Conservation (phyloP, 2,329 filamentous ascomycete genomes). For the Metarhizium anisopliae region DNA sequence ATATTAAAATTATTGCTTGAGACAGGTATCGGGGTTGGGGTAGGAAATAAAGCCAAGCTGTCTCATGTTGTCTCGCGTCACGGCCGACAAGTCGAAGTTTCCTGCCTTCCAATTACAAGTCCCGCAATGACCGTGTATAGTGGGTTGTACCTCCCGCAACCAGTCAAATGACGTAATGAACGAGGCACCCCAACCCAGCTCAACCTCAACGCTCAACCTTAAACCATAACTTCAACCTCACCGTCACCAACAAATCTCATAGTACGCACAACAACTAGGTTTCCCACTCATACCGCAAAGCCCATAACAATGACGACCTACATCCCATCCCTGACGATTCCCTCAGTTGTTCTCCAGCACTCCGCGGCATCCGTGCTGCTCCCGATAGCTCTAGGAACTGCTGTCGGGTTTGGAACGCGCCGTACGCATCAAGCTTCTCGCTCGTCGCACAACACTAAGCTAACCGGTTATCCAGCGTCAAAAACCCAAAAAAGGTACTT, state of each 20-base stretch:
- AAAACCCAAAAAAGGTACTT: slow-evolving; percentile 54
- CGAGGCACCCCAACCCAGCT: neutral
- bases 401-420: slow-evolving; percentile 59
- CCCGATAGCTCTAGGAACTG: slow-evolving; percentile 63
- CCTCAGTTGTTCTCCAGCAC: slow-evolving; percentile 59
- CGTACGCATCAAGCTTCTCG: slow-evolving; percentile 37
- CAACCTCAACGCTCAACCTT: too few species aligned
- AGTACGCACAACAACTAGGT: neutral
- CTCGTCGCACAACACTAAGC: neutral
- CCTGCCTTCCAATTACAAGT: too few species aligned
- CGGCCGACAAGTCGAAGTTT: too few species aligned
- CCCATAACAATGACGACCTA: slow-evolving; percentile 61
- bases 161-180: neutral
- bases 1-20: too few species aligned
- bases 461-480: slow-evolving; percentile 29
- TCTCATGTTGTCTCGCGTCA: too few species aligned
- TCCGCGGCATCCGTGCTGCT: slow-evolving; percentile 67
- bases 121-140: too few species aligned
- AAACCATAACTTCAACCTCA: neutral
- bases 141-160: too few species aligned
- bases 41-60: too few species aligned
- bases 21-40: too few species aligned
- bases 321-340: slow-evolving; percentile 69
- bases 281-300: neutral
- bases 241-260: neutral